Conservation (phyloP, 1,284 basidiomycete species). For the Pseudozyma sp. region DNA sequence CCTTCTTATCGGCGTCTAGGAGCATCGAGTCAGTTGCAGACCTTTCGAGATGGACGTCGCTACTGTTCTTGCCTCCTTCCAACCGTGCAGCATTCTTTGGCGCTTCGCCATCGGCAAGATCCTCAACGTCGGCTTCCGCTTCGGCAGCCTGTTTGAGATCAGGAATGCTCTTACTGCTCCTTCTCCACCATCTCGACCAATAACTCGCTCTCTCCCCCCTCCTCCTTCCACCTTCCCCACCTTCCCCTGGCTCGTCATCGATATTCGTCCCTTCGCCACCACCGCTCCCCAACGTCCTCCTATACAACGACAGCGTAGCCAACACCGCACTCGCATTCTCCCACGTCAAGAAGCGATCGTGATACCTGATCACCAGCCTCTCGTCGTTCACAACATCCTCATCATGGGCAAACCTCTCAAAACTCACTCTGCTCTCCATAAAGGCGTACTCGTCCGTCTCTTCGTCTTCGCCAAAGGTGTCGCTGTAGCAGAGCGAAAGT, state of each 20-base stretch:
- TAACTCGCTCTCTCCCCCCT: conserved; percentile 28
- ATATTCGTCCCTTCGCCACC: conserved; percentile 5
- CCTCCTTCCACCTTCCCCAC: neutral
- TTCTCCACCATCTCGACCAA: conserved; percentile 65
- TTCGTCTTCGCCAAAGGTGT: conserved; percentile 49
- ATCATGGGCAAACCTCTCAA: conserved; percentile 72
- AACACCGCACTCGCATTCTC: conserved; percentile 72
- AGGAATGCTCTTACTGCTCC: conserved; percentile 49
- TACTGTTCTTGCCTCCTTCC: neutral
- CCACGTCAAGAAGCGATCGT: conserved; percentile 72
- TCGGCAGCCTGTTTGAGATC: conserved; percentile 32
- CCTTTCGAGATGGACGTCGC: conserved; percentile 44
- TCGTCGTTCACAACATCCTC: conserved; percentile 71
- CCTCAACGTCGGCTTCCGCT: conserved; percentile 14
- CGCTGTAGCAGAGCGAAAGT: conserved; percentile 65
- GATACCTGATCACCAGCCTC: conserved; percentile 72
- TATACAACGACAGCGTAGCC: conserved; percentile 70
- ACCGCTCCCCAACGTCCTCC: conserved; percentile 32
- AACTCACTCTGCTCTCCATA: conserved; percentile 71
- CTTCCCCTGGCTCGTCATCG: conserved; percentile 58
- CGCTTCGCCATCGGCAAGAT: neutral
- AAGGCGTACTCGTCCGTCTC: conserved; percentile 69
- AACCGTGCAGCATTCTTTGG: neutral
- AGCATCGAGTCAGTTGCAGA: conserved; percentile 51
- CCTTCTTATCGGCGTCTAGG: conserved; percentile 23